Base-by-base conservation (phyloP, 208 protist species). In the Acanthamoeba culbertsoni region DNA sequence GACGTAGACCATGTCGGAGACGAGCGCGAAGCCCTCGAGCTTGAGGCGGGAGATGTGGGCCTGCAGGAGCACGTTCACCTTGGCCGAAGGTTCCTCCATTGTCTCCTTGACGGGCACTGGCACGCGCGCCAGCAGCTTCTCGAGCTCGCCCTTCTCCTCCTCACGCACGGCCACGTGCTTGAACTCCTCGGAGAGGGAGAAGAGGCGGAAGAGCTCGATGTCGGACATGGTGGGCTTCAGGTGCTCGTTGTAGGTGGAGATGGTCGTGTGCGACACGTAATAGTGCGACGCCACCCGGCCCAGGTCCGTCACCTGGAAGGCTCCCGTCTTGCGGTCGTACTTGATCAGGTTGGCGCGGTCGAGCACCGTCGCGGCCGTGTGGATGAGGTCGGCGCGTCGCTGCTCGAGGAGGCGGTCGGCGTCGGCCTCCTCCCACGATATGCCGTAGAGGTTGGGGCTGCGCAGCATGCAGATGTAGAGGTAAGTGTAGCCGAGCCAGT, bases 401-500 rank as follows among this genome's bases (percentile, higher is more conserved):
- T 94, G n/a, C 20, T 55, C n/a, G 31, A 98, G 84, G 5, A 53
- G 23, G 18, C 93, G 86, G 93, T 98, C 97, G 3, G 28, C 48
- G 40, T 59, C 26, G 20, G 33, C 4, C 89, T 97, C 86, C 7
- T 93, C 59, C 26, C 45, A 28, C 31, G 92, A 43, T 14, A 98
- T 93, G 43, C 99, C 99, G 96, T 99, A 99, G 26, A 96, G 94
- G 1, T 99, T 90, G 43, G 99, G 99, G 94, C 99, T 99, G 33
- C 98, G 95, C 18, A 97, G 96, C 96, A 99, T 99, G 73, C 99
- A 97, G 57, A 99, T 98, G 97, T 98, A 99, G 77, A 99, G 95
- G 95, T 99, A 99, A 6, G 99, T 99, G 96, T 99, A 99, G 94
- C 98, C 96, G 16, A 99, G 94, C 99, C 99, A 99, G 51, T 94